phyloP scores from a whole-genome alignment of 148 eudicot species.

The Hydrangea macrophylla region DNA sequence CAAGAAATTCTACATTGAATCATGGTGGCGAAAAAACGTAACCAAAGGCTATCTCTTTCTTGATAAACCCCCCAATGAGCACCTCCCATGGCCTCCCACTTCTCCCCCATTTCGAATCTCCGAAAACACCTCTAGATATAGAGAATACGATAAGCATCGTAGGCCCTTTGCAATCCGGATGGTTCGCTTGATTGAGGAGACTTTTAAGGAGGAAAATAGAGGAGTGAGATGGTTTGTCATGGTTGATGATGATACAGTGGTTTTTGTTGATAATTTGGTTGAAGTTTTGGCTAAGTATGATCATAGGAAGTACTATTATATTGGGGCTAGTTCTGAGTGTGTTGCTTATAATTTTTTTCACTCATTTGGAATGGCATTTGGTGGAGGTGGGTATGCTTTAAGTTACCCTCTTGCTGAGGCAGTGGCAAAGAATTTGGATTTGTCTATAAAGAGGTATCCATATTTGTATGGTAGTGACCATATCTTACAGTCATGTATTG shows the following conservation, averaged over 20 bases:
- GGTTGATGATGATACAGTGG: slow-evolving; percentile 59
- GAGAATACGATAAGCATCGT: slow-evolving; percentile 32
- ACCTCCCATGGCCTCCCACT: slow-evolving; percentile 44
- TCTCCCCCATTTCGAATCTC: slow-evolving; percentile 45
- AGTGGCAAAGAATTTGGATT: slow-evolving; percentile 52
- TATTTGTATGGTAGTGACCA: slow-evolving; percentile 55
- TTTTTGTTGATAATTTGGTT: slow-evolving; percentile 48
- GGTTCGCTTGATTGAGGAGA: slow-evolving; percentile 38
- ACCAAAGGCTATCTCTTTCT: slow-evolving; percentile 53
- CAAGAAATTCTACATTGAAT: slow-evolving; percentile 38
- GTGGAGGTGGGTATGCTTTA: slow-evolving; percentile 79
- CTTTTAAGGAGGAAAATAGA: slow-evolving; percentile 31
- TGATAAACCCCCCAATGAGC: slow-evolving; percentile 32
- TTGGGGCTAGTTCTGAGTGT: slow-evolving; percentile 56
- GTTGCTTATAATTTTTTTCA: slow-evolving; percentile 27
- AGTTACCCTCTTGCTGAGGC: slow-evolving; percentile 70
- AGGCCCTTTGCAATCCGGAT: slow-evolving; percentile 37
- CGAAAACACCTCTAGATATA: slow-evolving; percentile 33
- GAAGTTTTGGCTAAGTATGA: slow-evolving; percentile 49
- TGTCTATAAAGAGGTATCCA: slow-evolving; percentile 60
- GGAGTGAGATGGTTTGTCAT: slow-evolving; percentile 60
- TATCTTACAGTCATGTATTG: slow-evolving; percentile 54
- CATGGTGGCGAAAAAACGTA: slow-evolving; percentile 66
- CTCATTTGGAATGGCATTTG: slow-evolving; percentile 63
- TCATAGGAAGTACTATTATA: slow-evolving; percentile 47